Conservation (phyloP, 2,329 filamentous ascomycete genomes). For the Pseudogymnoascus sp. region DNA sequence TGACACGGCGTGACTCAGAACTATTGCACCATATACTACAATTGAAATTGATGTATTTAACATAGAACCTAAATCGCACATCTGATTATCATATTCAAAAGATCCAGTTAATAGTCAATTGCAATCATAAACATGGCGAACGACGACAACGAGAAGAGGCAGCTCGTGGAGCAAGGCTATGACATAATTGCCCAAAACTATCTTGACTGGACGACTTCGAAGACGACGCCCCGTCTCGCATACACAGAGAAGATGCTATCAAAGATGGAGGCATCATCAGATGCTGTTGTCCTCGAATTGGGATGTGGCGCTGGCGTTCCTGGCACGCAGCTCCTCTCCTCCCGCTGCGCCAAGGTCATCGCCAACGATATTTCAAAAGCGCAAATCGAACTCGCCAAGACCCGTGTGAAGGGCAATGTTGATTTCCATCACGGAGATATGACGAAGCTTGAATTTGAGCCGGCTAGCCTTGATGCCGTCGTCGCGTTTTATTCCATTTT, state of each 20-base stretch:
- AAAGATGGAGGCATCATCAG: constrained; percentile 8
- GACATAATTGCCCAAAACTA: constrained; percentile 3
- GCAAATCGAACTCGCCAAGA: constrained; percentile 9
- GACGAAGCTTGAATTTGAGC: constrained; percentile 30
- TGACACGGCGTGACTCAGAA: constrained; percentile 3
- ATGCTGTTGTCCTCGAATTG: constrained; percentile 3
- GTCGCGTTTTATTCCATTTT: constrained; percentile 37
- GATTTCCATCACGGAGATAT: constrained; percentile 32
- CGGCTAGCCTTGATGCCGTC: constrained; percentile 31
- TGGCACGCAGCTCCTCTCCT: constrained; percentile 7
- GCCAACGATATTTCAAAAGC: constrained; percentile 10
- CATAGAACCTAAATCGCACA: not conserved
- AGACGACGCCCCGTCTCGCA: constrained; percentile 8
- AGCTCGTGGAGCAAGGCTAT: constrained; percentile 8
- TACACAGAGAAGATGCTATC: constrained; percentile 10
- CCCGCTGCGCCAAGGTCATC: constrained; percentile 6
- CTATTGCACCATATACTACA: not conserved
- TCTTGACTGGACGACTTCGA: not conserved
- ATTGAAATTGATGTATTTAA: not conserved
- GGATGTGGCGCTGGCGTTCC: constrained; percentile 7
- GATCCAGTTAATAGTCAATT: not conserved
- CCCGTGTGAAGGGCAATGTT: constrained; percentile 3
- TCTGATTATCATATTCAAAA: not conserved
- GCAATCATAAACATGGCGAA: constrained; percentile 2
- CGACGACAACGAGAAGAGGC: not conserved